These are phyloP conservation scores for Sphaerostilbella broomeana DNA, from an alignment of 2,329 filamentous ascomycete genomes.

Conservation along the genomic window DNA sequence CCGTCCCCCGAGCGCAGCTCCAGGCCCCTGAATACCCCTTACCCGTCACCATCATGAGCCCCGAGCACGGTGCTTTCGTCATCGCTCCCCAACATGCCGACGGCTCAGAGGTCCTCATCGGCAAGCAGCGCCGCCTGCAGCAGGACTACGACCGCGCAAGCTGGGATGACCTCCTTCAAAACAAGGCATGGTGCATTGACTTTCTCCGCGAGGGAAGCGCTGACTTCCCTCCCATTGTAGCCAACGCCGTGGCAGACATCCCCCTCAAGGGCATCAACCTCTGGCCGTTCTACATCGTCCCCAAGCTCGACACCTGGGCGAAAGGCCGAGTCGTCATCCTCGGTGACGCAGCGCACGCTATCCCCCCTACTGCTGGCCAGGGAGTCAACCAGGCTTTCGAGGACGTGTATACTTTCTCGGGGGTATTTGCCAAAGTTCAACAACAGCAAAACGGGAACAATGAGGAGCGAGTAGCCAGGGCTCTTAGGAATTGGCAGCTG, in stretches of 20 bases:
- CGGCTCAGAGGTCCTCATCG: constrained; percentile 43
- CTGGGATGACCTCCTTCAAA: constrained; percentile 35
- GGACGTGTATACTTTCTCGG: constrained; percentile 40
- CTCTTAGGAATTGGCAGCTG: constrained; percentile 38
- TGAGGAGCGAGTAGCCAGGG: constrained; percentile 13
- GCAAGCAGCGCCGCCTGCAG: constrained; percentile 34
- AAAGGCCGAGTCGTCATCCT: constrained; percentile 35
- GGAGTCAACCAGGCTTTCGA: constrained; percentile 44
- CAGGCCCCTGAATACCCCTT: constrained; percentile 29
- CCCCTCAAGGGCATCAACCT: constrained; percentile 32
- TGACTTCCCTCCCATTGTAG: constrained; percentile 30
- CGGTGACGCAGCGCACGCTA: constrained; percentile 43
- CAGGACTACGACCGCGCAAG: constrained; percentile 32
- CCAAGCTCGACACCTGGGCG: constrained; percentile 39
- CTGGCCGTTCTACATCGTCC: constrained; percentile 45
- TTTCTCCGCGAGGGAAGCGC: constrained; percentile 29
- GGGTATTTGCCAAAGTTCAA: constrained; percentile 28
- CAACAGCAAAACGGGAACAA: constrained; percentile 14
- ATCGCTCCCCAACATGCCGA: constrained; percentile 42
- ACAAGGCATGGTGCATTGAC: constrained; percentile 33
- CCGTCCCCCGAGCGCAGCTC: constrained; percentile 32
- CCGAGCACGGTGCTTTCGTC: constrained; percentile 40
- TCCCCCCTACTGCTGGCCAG: constrained; percentile 41
- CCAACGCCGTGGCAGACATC: constrained; percentile 27
- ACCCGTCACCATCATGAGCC: constrained; percentile 37